Evolutionary conservation across 495 filamentous ascomycete species (phyloP).

Genomic region (Rusavskia elegans): DNA sequence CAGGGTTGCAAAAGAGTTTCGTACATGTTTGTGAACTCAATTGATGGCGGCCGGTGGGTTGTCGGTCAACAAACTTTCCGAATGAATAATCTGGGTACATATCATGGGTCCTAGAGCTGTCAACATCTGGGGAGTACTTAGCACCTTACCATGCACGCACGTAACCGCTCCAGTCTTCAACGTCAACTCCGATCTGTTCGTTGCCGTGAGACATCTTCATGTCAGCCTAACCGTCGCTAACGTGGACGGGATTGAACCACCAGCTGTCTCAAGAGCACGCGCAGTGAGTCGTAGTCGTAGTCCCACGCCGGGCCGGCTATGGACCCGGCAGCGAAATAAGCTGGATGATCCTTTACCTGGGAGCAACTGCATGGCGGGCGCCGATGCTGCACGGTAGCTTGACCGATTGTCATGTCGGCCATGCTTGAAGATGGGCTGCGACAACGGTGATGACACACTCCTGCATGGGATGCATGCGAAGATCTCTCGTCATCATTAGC

Average conservation of each 20-base stretch:
- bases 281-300: too few relatives aligned
- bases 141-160: neutral
- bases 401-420: too few relatives aligned
- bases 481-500: neutral
- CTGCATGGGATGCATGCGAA: too few relatives aligned
- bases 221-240: neutral
- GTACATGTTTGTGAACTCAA: too few relatives aligned
- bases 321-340: neutral
- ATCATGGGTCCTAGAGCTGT: neutral
- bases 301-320: neutral
- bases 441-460: too few relatives aligned
- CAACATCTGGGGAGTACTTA: neutral
- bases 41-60: neutral
- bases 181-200: too few relatives aligned
- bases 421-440: too few relatives aligned
- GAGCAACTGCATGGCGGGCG: too few relatives aligned
- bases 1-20: too few relatives aligned
- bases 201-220: neutral
- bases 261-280: too few relatives aligned
- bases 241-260: neutral
- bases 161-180: neutral
- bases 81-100: neutral
- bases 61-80: neutral
- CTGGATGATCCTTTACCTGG: too few relatives aligned
- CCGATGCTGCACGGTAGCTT: too few relatives aligned